These are phyloP conservation scores for Chlamydomonas sphaeroides DNA, from an alignment of 139 green algal species.

Conservation along the genomic window DNA sequence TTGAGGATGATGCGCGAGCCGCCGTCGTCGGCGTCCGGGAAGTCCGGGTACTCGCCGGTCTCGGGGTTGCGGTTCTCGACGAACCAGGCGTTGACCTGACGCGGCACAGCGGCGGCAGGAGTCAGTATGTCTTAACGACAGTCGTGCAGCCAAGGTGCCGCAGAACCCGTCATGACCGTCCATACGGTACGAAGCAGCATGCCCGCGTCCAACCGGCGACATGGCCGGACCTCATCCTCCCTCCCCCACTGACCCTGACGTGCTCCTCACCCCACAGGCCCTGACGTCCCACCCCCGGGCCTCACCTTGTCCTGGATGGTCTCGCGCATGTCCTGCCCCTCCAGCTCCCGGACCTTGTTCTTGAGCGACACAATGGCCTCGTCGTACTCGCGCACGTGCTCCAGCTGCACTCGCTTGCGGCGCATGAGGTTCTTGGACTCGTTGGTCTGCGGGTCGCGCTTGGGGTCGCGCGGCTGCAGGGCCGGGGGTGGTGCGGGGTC, in stretches of 20 bases:
- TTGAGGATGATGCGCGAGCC: conserved; percentile 83
- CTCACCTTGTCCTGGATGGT: conserved; percentile 85
- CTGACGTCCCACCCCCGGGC: not conserved
- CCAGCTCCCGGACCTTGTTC: conserved; percentile 75
- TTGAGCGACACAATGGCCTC: conserved; percentile 77
- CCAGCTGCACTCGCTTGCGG: conserved; percentile 78
- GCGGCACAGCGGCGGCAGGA: not conserved
- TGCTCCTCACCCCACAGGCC: too few species aligned
- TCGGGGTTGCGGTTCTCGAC: conserved; percentile 81
- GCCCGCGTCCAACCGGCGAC: too few species aligned
- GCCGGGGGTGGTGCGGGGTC: not conserved
- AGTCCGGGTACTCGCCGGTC: conserved; percentile 84
- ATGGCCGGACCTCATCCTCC: too few species aligned
- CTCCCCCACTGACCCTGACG: too few species aligned
- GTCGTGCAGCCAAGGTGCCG: too few species aligned
- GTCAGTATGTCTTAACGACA: too few species aligned
- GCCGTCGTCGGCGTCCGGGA: conserved; percentile 79
- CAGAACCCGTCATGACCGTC: too few species aligned
- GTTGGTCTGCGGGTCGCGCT: conserved; percentile 61
- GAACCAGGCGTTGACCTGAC: conserved; percentile 90
- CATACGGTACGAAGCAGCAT: too few species aligned
- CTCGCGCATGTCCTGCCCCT: conserved; percentile 91
- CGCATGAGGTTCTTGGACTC: conserved; percentile 70
- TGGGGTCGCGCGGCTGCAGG: conserved; percentile 57
- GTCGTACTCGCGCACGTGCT: conserved; percentile 75